A percentile compares a stretch with the other conserved stretches of the same genome.
phyloP scores from a whole-genome alignment of 768 basidiomycete species.

The Tylopilus balloui region DNA sequence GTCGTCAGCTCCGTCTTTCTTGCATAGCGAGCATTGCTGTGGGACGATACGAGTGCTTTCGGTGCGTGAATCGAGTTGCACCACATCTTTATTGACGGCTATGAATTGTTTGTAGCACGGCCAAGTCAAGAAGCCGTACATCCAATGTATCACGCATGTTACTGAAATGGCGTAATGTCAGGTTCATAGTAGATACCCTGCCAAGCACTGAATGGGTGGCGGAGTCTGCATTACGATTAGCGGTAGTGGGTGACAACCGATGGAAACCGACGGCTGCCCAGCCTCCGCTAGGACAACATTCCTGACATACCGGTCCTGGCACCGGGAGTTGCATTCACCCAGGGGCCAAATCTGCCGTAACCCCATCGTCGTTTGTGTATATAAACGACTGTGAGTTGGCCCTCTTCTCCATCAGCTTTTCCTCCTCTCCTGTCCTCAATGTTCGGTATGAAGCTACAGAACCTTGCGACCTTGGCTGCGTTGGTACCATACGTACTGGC shows the following conservation, averaged over 20 bases:
- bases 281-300: neutral
- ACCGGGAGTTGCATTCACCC: neutral
- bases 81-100: neutral
- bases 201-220: neutral
- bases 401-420: neutral
- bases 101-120: too few species aligned
- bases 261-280: neutral
- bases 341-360: neutral
- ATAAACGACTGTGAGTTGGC: neutral
- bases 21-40: neutral
- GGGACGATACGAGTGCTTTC: neutral
- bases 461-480: neutral
- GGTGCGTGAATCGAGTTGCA: neutral
- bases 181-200: neutral
- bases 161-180: neutral
- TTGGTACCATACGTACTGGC: conserved; percentile 6
- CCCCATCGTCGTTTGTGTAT: neutral
- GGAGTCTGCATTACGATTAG: neutral
- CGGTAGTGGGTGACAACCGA: neutral
- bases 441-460: neutral
- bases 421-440: neutral
- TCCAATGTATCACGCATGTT: neutral
- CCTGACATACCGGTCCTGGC: neutral
- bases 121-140: neutral
- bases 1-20: neutral